Evolutionary conservation across 495 filamentous ascomycete species (phyloP), one percentile per base, ranked within the genome.

Genomic region (Echria macrotheca): DNA sequence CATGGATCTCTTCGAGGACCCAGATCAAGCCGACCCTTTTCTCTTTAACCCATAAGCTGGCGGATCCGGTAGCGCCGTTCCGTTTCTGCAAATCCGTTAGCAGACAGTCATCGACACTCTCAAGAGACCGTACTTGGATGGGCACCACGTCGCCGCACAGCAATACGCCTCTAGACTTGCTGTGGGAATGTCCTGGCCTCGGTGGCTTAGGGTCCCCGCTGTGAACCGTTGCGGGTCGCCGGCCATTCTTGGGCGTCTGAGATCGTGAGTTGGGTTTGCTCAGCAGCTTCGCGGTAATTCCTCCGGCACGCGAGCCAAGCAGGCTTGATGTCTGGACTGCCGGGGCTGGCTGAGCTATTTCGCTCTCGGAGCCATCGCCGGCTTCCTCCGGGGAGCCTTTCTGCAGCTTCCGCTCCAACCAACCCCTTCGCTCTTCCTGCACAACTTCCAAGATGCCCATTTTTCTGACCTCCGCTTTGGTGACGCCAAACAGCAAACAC

Each of bases 21-120:
- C 93, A 98, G 44, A 98, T 96, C 40, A 98, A 64, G 5, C 91
- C 89, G 37, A 89, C 87, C 35, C 80, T 79, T 63, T 98, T 98
- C 66, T 98, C 93, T 71, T 96, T 97, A 0, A 97, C 93, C 93
- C 93, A 98, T 24, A 98, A 71, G 63, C 89, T 96, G 28, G 93
- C 93, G 28, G 91, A 86, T 1, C 94, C 93, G 0, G 83, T 89
- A 14, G 83, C 77, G 6, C 94, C 94, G 62, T 98, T 94, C 44
- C 91, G 82, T 64, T 97, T 98, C 67, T 86, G n/a, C n/a, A n/a
- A n/a, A n/a, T n/a, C n/a, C n/a, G n/a, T n/a, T n/a, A n/a, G n/a
- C n/a, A n/a, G n/a, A n/a, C n/a, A n/a, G n/a, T n/a, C n/a, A 81
- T 51, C 3, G n/a, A 17, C n/a, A 8, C 5, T 38, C 47, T 59